Base-by-base conservation (phyloP, 176 grass and related monocot species). In the Carex kokanica region DNA sequence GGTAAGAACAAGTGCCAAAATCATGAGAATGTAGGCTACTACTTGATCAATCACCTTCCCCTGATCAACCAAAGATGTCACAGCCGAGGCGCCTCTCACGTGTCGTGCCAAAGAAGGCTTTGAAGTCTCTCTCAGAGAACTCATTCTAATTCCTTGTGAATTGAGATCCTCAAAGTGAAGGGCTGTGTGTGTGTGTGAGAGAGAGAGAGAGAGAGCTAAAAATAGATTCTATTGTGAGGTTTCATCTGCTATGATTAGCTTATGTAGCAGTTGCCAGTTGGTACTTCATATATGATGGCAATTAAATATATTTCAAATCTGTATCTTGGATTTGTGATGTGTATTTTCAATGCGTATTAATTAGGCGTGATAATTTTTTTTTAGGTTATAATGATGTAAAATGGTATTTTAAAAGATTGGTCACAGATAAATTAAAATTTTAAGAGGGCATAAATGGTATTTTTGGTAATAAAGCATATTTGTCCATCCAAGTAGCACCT, bases 1-100 rank as follows among this genome's bases (percentile, higher is more conserved):
- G 47, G 72, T 63, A 53, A 83, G 72, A 63, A 61, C 38, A 65
- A 85, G 52, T 53, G 56, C 51, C 23, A 85, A 36, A 79, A 60
- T 62, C 53, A 65, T 79, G 20, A 83, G 65, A 36, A 65, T 55
- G 34, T 83, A 83, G 41, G 64, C 81, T n/a, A 83, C 51, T 31
- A 53, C 21, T 72, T 83, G 81, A 53, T 71, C 81, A 21, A 83
- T 83, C 45, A 25, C 15, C n/a, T 63, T 85, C 32, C 27, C 41
- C n/a, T 80, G 68, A 66, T 38, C 53, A 62, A 61, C 2, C 53
- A 62, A 31, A 62, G 78, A 63, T 9, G 54, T 14, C n/a, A 41
- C 29, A 23, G 78, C n/a, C 3, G 78, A 62, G 31, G 10, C 0
- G 9, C 78, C 38, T 59, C 78, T 62, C 10, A 60, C 8, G 10